Conservation (phyloP, 2,329 filamentous ascomycete species). For the Claviceps paspali region DNA sequence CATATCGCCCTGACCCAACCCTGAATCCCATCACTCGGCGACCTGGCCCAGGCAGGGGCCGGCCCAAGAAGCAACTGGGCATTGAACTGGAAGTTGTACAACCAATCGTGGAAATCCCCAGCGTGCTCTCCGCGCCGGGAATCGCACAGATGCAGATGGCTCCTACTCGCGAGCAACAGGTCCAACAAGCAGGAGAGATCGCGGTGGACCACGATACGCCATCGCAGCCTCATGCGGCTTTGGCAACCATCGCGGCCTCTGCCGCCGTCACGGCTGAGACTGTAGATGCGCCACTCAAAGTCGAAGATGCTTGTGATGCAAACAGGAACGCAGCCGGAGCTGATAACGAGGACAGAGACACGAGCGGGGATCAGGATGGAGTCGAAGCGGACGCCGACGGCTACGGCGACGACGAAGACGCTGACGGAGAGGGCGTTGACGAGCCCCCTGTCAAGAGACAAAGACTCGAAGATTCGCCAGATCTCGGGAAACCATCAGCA, state of each 20-base stretch:
- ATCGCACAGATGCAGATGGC: not conserved
- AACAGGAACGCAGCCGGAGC: not conserved
- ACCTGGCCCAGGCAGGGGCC: conserved; percentile 40
- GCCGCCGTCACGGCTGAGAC: not conserved
- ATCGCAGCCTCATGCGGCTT: not conserved
- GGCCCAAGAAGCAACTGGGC: conserved; percentile 29
- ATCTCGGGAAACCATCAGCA: conserved; percentile 14
- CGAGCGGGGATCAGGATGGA: too few relatives aligned
- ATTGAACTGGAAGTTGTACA: not conserved
- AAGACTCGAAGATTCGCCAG: conserved; percentile 20
- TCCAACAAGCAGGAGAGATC: not conserved
- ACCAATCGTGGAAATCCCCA: not conserved
- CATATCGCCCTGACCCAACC: conserved; percentile 32
- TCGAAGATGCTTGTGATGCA: conserved; percentile 2
- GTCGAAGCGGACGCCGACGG: too few relatives aligned
- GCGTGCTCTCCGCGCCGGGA: not conserved
- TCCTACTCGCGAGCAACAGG: not conserved
- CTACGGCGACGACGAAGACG: conserved; percentile 8
- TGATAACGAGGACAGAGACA: too few relatives aligned
- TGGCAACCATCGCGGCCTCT: not conserved
- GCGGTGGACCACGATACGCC: not conserved
- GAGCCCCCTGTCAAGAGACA: conserved; percentile 26
- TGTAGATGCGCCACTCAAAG: not conserved
- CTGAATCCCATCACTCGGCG: conserved; percentile 44
- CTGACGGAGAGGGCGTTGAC: conserved; percentile 14